phyloP scores from a whole-genome alignment of 2,329 filamentous ascomycete genomes.

The Rutstroemia sp. region DNA sequence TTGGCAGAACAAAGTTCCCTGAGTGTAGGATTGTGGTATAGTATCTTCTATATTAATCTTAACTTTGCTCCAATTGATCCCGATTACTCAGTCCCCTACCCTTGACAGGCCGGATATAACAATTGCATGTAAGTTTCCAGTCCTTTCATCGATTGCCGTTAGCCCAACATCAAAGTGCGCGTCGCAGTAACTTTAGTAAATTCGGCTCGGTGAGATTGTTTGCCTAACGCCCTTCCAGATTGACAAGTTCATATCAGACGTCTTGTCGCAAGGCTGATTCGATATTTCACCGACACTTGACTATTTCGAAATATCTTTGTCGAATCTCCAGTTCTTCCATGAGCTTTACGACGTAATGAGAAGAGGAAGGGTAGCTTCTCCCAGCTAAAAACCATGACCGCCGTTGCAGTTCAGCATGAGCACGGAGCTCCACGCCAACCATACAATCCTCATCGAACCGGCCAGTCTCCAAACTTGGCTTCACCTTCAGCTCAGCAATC shows the following conservation, averaged over 20 bases:
- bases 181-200: not conserved
- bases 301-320: not conserved
- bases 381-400: conserved; percentile 27
- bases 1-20: not conserved
- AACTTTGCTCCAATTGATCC: not conserved
- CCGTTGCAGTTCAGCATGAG: conserved; percentile 26
- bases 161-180: not conserved
- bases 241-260: not conserved
- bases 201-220: not conserved
- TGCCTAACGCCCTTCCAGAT: not conserved
- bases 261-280: not conserved
- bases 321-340: conserved; percentile 10
- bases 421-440: conserved; percentile 23
- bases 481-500: conserved; percentile 20
- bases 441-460: conserved; percentile 24
- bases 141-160: not conserved
- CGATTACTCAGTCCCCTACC: not conserved
- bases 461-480: conserved; percentile 21
- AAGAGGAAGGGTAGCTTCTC: conserved; percentile 15
- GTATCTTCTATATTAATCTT: not conserved
- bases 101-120: not conserved
- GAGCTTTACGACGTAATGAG: conserved; percentile 17
- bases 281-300: conserved; percentile 6
- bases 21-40: not conserved
- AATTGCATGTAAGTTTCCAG: not conserved